A percentile compares a stretch with the other conserved stretches of the same genome.
These are phyloP conservation scores for Potentilla sterilis DNA, from an alignment of 306 rosid species.

Conservation along the genomic window DNA sequence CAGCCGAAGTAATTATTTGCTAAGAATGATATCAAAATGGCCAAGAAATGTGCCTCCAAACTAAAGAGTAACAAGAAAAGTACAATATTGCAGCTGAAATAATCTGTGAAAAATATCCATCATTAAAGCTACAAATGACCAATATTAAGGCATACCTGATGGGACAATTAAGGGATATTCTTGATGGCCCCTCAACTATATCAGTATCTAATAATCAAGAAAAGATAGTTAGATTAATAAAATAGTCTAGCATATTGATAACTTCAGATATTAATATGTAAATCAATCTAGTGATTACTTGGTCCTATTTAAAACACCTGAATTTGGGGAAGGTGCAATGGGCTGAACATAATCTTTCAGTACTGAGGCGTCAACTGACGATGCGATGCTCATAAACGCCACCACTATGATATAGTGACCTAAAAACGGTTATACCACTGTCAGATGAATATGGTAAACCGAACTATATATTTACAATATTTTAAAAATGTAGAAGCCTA, in stretches of 20 bases:
- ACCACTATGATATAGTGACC: slow-evolving; percentile 72
- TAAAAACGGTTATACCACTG: slow-evolving; percentile 34
- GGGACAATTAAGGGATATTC: slow-evolving; percentile 91
- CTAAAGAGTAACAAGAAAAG: background rate
- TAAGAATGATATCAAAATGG: background rate
- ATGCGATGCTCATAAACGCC: slow-evolving; percentile 57
- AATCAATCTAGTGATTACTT: background rate
- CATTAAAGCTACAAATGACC: slow-evolving; percentile 22
- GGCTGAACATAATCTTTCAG: slow-evolving; percentile 69
- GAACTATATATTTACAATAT: slow-evolving; percentile 26
- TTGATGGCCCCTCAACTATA: slow-evolving; percentile 83
- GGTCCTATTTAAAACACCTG: slow-evolving; percentile 47
- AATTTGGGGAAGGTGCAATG: slow-evolving; percentile 37
- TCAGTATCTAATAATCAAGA: slow-evolving; percentile 55
- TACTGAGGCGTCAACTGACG: slow-evolving; percentile 43
- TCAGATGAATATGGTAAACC: slow-evolving; percentile 27
- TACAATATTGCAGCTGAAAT: background rate
- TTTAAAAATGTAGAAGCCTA: slow-evolving; percentile 31
- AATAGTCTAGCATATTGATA: slow-evolving; percentile 8
- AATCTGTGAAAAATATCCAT: slow-evolving; percentile 4
- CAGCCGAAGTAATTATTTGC: background rate
- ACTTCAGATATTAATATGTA: background rate
- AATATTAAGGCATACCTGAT: slow-evolving; percentile 67
- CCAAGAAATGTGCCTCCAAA: background rate
- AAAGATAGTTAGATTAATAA: background rate